These are phyloP conservation scores for Mucor sp. DNA, from an alignment of 371 early-diverging fungal genomes.

Conservation along the genomic window DNA sequence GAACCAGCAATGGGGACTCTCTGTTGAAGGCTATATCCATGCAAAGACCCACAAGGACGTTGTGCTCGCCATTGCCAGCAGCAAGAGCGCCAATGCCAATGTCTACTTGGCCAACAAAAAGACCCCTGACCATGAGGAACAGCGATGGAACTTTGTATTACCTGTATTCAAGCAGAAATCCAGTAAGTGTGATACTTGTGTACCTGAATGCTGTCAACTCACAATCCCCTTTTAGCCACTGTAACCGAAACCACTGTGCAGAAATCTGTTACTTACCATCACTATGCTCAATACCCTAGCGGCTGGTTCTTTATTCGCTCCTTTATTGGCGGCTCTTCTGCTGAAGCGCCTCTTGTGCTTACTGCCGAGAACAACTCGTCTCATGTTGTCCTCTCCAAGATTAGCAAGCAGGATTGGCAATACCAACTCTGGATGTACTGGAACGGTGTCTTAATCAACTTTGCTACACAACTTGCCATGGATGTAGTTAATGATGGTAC, in stretches of 20 bases:
- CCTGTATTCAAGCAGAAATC: constrained; percentile 47
- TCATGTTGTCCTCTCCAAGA: constrained; percentile 17
- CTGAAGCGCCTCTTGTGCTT: constrained; percentile 34
- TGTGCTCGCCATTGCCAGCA: constrained; percentile 31
- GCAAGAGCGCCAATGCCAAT: not conserved
- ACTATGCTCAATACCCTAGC: constrained; percentile 44
- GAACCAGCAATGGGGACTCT: constrained; percentile 49
- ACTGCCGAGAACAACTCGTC: constrained; percentile 28
- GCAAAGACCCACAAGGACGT: constrained; percentile 24
- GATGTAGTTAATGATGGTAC: constrained; percentile 30
- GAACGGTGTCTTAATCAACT: constrained; percentile 56
- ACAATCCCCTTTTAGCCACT: constrained; percentile 11
- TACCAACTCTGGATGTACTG: constrained; percentile 56
- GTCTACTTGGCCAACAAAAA: constrained; percentile 26
- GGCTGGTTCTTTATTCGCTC: constrained; percentile 52
- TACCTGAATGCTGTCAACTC: not conserved
- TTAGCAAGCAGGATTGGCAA: constrained; percentile 37
- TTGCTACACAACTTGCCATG: constrained; percentile 49
- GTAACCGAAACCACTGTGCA: constrained; percentile 27
- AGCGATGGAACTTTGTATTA: constrained; percentile 53
- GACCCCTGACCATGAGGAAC: constrained; percentile 41
- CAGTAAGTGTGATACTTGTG: constrained; percentile 20
- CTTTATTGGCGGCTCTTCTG: constrained; percentile 22
- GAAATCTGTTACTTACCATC: constrained; percentile 33
- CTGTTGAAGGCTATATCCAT: constrained; percentile 44